A percentile compares a stretch with the other conserved stretches of the same genome.
Evolutionary conservation across 129 eudicot genomes (phyloP).

Genomic region (Artemisia annua): DNA sequence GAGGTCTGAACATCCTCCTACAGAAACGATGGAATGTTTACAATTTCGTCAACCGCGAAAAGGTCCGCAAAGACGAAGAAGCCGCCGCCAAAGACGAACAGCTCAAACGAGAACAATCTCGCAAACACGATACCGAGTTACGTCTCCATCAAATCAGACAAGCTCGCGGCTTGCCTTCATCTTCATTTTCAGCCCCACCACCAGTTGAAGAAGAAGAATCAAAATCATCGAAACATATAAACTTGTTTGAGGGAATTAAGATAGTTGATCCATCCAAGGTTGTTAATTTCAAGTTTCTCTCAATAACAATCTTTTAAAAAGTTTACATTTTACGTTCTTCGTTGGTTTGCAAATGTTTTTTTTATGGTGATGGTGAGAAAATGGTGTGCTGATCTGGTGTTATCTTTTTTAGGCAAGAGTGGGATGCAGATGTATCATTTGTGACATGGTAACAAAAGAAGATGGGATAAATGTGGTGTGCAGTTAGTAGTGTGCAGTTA

Average conservation of each 20-base stretch:
- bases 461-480: too few relatives aligned
- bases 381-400: too few relatives aligned
- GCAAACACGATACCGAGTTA: slow-evolving; percentile 72
- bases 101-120: slow-evolving; percentile 77
- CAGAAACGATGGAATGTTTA: slow-evolving; percentile 97
- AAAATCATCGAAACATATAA: slow-evolving; percentile 58
- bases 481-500: too few relatives aligned
- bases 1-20: slow-evolving; percentile 94
- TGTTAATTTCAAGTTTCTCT: too few relatives aligned
- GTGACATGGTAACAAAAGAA: too few relatives aligned
- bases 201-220: background rate
- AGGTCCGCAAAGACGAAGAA: slow-evolving; percentile 85
- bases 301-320: too few relatives aligned
- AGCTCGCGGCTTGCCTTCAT: slow-evolving; percentile 58
- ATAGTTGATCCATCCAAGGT: slow-evolving; percentile 69
- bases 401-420: too few relatives aligned
- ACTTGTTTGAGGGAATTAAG: slow-evolving; percentile 84
- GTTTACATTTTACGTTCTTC: too few relatives aligned
- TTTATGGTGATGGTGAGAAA: too few relatives aligned
- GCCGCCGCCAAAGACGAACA: slow-evolving; percentile 97
- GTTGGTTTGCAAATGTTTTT: too few relatives aligned
- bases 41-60: slow-evolving; percentile 87
- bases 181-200: slow-evolving; percentile 4
- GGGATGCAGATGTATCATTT: too few relatives aligned
- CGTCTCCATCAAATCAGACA: slow-evolving; percentile 79